phyloP scores from a whole-genome alignment of 2,329 filamentous ascomycete species.

The Fusarium bulbicola region DNA sequence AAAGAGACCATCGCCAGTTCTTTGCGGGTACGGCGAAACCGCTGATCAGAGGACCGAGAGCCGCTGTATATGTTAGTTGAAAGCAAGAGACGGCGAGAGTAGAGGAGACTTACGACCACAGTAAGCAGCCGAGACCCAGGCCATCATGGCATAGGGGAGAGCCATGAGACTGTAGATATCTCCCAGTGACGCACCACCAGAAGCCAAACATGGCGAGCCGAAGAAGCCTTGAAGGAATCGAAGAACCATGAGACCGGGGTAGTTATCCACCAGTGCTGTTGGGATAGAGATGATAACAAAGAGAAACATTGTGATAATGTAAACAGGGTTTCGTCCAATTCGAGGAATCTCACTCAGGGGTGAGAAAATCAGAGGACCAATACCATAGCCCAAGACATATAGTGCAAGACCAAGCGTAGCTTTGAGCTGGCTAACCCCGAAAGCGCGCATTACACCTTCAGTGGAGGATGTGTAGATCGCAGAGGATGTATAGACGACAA shows the following conservation, averaged over 20 bases:
- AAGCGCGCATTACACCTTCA: conserved; percentile 60
- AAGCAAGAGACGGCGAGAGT: neutral
- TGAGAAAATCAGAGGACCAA: conserved; percentile 72
- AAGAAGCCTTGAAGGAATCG: conserved; percentile 74
- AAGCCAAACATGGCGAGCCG: conserved; percentile 71
- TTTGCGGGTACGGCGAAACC: conserved; percentile 67
- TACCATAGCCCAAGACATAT: conserved; percentile 71
- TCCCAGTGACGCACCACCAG: conserved; percentile 60
- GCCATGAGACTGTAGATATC: conserved; percentile 65
- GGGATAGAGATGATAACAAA: conserved; percentile 75
- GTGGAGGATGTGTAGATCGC: conserved; percentile 59
- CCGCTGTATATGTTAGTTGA: conserved; percentile 47
- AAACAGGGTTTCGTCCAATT: conserved; percentile 74
- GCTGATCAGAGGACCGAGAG: conserved; percentile 68
- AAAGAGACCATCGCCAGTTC: conserved; percentile 71
- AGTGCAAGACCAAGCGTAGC: conserved; percentile 68
- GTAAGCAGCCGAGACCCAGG: conserved; percentile 66
- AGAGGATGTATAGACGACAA: conserved; percentile 64
- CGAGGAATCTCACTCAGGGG: conserved; percentile 73
- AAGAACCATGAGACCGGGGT: conserved; percentile 69
- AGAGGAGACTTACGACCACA: conserved; percentile 51
- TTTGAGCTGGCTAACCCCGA: conserved; percentile 60
- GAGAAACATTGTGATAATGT: conserved; percentile 72
- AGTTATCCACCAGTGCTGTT: conserved; percentile 69
- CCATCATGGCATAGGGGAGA: conserved; percentile 66